Conservation (phyloP, 352 stramenopile genomes). For the Pythium aquatile region DNA sequence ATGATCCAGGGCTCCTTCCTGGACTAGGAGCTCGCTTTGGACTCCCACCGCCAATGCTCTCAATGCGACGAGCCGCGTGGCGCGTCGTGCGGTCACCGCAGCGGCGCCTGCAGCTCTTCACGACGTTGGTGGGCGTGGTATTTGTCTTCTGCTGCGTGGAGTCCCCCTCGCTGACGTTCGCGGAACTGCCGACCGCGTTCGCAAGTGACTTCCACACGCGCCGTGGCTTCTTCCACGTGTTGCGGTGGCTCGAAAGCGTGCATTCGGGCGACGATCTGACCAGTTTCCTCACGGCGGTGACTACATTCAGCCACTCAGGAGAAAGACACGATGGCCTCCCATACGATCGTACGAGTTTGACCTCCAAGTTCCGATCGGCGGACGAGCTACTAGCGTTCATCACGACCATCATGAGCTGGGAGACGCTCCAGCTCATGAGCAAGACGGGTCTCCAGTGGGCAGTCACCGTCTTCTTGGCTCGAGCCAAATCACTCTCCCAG, state of each 20-base stretch:
- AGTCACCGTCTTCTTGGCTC: conserved; percentile 48
- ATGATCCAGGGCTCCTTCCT: too few relatives aligned
- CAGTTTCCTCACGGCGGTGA: conserved; percentile 23
- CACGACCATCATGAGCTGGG: conserved; percentile 23
- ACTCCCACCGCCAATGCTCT: too few relatives aligned
- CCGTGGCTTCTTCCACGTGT: conserved; percentile 44
- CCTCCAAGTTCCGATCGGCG: conserved; percentile 1
- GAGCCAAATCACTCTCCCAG: conserved; percentile 32
- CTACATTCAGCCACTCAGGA: conserved; percentile 2
- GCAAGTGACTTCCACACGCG: conserved; percentile 37
- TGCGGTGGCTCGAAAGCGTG: conserved; percentile 59
- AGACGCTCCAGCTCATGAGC: conserved; percentile 33
- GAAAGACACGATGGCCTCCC: neutral
- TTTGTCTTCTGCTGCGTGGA: conserved; percentile 36
- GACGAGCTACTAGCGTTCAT: conserved; percentile 23
- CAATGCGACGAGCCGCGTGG: neutral
- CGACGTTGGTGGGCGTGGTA: conserved; percentile 20
- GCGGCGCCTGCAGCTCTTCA: conserved; percentile 29
- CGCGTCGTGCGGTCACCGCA: neutral
- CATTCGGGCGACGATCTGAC: conserved; percentile 38
- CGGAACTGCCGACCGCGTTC: conserved; percentile 28
- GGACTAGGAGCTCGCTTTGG: too few relatives aligned
- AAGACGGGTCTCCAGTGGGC: conserved; percentile 51
- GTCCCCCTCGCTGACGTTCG: conserved; percentile 36
- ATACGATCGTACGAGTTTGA: neutral